These are phyloP conservation scores for Pseudonectria buxi DNA, from an alignment of 2,329 filamentous ascomycete genomes.

Conservation along the genomic window DNA sequence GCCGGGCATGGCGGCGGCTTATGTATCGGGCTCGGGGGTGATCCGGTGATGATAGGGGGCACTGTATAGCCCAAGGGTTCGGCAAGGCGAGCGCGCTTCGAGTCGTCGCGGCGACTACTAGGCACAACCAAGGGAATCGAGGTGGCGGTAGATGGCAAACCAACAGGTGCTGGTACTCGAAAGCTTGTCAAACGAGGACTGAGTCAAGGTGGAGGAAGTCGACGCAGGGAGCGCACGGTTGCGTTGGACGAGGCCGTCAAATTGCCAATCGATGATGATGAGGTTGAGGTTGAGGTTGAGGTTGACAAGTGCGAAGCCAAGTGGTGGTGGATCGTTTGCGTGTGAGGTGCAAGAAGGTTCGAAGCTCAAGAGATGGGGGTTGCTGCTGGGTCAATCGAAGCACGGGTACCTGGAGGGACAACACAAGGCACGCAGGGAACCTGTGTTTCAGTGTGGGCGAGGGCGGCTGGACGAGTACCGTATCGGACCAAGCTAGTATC, in stretches of 20 bases:
- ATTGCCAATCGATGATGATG: slow-evolving; percentile 2
- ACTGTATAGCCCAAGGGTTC: slow-evolving; percentile 7
- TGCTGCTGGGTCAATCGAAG: slow-evolving; percentile 12
- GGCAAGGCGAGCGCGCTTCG: slow-evolving; percentile 21
- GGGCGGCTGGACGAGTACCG: too few relatives aligned
- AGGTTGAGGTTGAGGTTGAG: too few relatives aligned
- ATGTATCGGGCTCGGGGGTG: slow-evolving; percentile 2
- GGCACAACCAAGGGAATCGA: slow-evolving; percentile 3
- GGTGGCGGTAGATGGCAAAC: background rate
- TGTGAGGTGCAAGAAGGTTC: slow-evolving; percentile 26
- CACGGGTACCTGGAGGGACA: slow-evolving; percentile 3
- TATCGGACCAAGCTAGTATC: too few relatives aligned
- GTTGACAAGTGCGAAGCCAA: too few relatives aligned
- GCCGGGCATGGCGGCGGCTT: slow-evolving; percentile 52
- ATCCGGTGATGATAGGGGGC: slow-evolving; percentile 5
- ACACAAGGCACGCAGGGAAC: slow-evolving; percentile 2
- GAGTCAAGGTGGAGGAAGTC: background rate
- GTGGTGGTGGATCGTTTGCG: slow-evolving; percentile 9
- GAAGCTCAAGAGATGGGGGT: slow-evolving; percentile 24
- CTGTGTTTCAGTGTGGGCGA: too few relatives aligned
- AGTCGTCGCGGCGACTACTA: slow-evolving; percentile 15
- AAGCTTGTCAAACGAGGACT: too few relatives aligned
- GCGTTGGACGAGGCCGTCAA: slow-evolving; percentile 4
- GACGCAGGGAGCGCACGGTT: slow-evolving; percentile 2
- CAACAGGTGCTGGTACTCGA: too few relatives aligned